phyloP scores from a whole-genome alignment of 2,329 filamentous ascomycete genomes.

The Aspergillus amoenus region DNA sequence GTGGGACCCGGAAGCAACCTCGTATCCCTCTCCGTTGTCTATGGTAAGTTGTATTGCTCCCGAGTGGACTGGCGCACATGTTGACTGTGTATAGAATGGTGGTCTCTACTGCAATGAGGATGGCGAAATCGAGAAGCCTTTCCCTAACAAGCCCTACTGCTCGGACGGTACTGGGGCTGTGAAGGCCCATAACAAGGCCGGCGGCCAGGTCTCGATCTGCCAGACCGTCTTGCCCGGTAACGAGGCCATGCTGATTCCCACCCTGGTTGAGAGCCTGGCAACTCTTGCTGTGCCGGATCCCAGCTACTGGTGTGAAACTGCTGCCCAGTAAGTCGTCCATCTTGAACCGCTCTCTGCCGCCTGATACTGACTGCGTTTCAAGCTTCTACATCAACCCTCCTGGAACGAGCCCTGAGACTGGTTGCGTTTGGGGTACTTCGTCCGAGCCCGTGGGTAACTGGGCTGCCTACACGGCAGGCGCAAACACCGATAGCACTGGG shows the following conservation, averaged over 20 bases:
- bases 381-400: constrained; percentile 79
- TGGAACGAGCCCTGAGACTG: constrained; percentile 58
- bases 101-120: constrained; percentile 69
- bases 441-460: constrained; percentile 69
- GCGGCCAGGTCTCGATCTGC: constrained; percentile 65
- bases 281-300: constrained; percentile 68
- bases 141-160: constrained; percentile 67
- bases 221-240: constrained; percentile 78
- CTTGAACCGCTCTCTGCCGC: neutral
- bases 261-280: constrained; percentile 58
- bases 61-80: neutral
- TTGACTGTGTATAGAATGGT: constrained; percentile 58
- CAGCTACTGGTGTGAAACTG: constrained; percentile 69
- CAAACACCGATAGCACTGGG: constrained; percentile 66
- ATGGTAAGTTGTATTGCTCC: constrained; percentile 57
- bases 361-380: constrained; percentile 16
- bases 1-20: constrained; percentile 69
- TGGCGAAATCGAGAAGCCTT: constrained; percentile 68
- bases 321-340: constrained; percentile 64
- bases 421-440: constrained; percentile 70
- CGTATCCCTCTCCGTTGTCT: constrained; percentile 67
- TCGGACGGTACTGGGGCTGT: constrained; percentile 66
- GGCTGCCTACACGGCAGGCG: constrained; percentile 73
- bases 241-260: constrained; percentile 80
- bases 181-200: constrained; percentile 65